Conservation (phyloP, 106 monocot genomes). For the Ottelia alismoides region DNA sequence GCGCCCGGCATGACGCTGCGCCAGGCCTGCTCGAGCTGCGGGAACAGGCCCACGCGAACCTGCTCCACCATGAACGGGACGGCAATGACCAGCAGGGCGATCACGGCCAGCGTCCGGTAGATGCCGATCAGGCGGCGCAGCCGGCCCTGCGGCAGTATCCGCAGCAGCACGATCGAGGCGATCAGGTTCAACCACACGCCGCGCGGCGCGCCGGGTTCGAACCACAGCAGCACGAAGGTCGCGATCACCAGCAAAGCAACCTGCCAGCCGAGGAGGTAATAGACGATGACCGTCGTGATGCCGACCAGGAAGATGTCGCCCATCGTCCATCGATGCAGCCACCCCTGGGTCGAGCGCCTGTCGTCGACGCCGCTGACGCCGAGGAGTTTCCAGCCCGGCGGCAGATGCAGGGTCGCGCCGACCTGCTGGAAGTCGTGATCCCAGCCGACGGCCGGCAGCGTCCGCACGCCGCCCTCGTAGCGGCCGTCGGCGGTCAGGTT, state of each 20-base stretch:
- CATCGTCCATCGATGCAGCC: not conserved
- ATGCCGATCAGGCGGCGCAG: not conserved
- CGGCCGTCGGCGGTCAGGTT: not conserved
- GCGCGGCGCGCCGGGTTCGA: not conserved
- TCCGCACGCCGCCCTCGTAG: not conserved
- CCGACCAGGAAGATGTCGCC: not conserved
- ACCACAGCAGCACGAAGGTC: not conserved
- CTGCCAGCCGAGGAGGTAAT: not conserved
- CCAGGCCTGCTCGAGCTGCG: not conserved
- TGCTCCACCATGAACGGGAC: not conserved
- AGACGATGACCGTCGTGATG: not conserved
- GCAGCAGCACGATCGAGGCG: not conserved
- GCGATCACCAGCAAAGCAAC: not conserved
- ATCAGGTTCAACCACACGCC: not conserved
- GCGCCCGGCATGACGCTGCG: no score
- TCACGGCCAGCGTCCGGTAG: not conserved
- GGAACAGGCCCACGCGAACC: not conserved
- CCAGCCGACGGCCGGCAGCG: not conserved
- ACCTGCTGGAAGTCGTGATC: not conserved
- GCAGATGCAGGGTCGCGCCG: not conserved
- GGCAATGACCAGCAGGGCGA: not conserved
- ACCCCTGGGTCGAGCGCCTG: not conserved
- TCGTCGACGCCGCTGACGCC: not conserved
- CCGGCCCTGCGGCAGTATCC: not conserved
- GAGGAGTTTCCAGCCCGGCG: not conserved